Base-by-base conservation (phyloP, 805 yeast species). In the Wickerhamiella bombiphila region DNA sequence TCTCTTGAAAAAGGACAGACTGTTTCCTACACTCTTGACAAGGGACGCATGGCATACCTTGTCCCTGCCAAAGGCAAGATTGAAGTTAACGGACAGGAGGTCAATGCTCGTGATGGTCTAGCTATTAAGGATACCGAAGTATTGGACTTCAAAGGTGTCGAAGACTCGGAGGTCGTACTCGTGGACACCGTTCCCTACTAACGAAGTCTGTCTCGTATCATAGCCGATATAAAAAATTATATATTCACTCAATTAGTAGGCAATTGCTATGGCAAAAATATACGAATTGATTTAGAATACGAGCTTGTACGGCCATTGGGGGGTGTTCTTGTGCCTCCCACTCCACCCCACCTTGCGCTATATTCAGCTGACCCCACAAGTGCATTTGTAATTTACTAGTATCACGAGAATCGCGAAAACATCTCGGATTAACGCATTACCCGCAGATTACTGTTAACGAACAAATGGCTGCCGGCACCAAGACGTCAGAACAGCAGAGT, bases 41-140 rank as follows among this genome's bases (percentile, higher is more conserved):
- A 24, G 22, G 32, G 41, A 36, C 38, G 47, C 8, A 34, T 43
- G 9, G 47, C 40, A 13, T 43, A 43, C 38, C 42, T 39, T 11
- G 47, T 43, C 15, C 37, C 38, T n/a, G 34, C 36, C n/a, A 22
- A 19, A 6, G 47, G 47, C 37, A 16, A 19, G 3, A 41, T 25
- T n/a, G 17, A 16, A n/a, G 41, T 41, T 18, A 43, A 43, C 29
- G 47, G 47, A 25, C 34, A 35, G 26, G 22, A 40, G 40, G 44
- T 41, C n/a, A 32, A 31, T 16, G 14, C 47, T 5, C 47, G 41
- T 32, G 47, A 43, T 26, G 47, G 47, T 11, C 30, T 41, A 9
- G 47, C 47, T 31, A 37, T 43, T 29, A 22, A 41, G 36, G 34
- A 41, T 22, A 32, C 35, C 14, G 37, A 31, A 3, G 41, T 33